Evolutionary conservation across 1,284 basidiomycete species (phyloP), one percentile per base, ranked within the genome.

Genomic region (Dichomitus squalens): DNA sequence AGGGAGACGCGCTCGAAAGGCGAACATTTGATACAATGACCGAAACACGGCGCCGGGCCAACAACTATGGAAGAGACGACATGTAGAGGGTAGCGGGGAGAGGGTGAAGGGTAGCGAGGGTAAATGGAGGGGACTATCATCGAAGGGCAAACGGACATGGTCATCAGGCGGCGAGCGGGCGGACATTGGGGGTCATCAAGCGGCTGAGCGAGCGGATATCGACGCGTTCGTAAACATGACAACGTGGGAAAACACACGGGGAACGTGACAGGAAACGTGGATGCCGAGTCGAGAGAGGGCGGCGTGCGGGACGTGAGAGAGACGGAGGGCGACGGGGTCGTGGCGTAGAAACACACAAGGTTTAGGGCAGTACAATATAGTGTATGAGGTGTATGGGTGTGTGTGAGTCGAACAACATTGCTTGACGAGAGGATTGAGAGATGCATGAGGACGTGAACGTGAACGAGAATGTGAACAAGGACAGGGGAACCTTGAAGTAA

Each of bases 381-480:
- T 53, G 64, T 65, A 65, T 49, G 50, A 16, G 43, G 38, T 47
- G 47, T 35, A 33, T 50, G 48, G 29, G 23, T 46, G 54, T 51
- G 36, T 44, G 54, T 49, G 50, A 49, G 21, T 34, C 27, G 31
- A 36, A 46, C 41, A 43, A 53, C 58, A 58, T 59, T 61, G 66
- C 58, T 51, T 59, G 49, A 44, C 55, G 55, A 58, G 53, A n/a
- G n/a, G n/a, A 53, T 43, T 51, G 35, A 36, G 48, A 39, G 40
- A 46, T 55, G 53, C 46, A 61, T 44, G 59, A 55, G 39, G 56
- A 46, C 59, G 63, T 46, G 56, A 51, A 51, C 36, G 56, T 49
- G 58, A 47, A 50, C 49, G 49, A 14, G 27, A 27, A 41, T 36
- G 27, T 7, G 48, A 16, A 40, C 36, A 18, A 11, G 49, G 9